Evolutionary conservation across 164 flowering plant species (phyloP).

Genomic region (Vitis labrusca): DNA sequence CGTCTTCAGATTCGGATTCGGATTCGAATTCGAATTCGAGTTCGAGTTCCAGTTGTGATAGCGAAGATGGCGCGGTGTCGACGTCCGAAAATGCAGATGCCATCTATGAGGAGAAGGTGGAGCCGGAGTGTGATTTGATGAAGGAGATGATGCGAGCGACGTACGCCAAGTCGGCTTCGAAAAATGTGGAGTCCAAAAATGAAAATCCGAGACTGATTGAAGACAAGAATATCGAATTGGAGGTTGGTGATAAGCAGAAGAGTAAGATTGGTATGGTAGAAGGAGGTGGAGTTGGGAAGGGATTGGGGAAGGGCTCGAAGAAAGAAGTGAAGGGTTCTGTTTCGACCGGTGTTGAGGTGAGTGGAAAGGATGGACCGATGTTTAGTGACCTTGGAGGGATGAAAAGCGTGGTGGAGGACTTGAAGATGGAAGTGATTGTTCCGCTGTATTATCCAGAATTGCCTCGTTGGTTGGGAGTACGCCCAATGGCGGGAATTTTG

Average conservation of each 20-base stretch:
- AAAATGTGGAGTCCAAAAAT: constrained; percentile 2
- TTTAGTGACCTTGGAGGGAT: constrained; percentile 92
- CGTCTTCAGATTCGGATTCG: constrained; percentile 12
- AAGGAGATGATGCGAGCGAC: constrained; percentile 47
- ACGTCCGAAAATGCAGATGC: constrained; percentile 80
- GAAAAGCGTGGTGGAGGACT: constrained; percentile 56
- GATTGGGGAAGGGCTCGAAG: constrained; percentile 8
- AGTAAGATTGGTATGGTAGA: constrained; percentile 19
- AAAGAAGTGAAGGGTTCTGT: constrained; percentile 5
- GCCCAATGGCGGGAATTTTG: constrained; percentile 74
- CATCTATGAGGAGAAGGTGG: constrained; percentile 46
- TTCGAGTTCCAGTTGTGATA: constrained; percentile 13
- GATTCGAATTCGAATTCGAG: constrained; percentile 7
- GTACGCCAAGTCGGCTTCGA: constrained; percentile 24
- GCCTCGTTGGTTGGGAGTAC: constrained; percentile 64
- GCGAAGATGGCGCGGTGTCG: constrained; percentile 45
- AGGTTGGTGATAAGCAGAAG: constrained; percentile 35
- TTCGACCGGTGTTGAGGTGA: constrained; percentile 14
- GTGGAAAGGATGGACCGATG: constrained; percentile 50
- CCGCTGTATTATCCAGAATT: constrained; percentile 72
- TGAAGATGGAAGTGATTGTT: constrained; percentile 71
- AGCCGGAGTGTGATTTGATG: constrained; percentile 69
- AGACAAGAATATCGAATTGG: constrained; percentile 59
- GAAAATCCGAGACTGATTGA: not conserved
- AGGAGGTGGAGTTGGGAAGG: constrained; percentile 8